Evolutionary conservation across 1,284 basidiomycete genomes (phyloP), one percentile per base, ranked within the genome.

Genomic region (Leccinum fuscescens): DNA sequence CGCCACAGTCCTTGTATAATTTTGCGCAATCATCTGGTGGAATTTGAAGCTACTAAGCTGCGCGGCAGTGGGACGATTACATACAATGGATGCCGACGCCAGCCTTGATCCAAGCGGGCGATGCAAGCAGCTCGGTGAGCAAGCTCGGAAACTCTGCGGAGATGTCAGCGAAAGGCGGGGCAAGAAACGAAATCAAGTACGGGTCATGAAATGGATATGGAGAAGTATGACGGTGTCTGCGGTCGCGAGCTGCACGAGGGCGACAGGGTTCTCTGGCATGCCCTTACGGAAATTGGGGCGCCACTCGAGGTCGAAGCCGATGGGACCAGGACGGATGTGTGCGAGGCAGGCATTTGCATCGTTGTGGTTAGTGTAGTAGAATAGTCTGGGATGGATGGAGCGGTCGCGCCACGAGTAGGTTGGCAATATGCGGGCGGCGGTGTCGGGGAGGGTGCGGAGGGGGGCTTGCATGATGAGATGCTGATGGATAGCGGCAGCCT

Each of bases 241-340:
- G 61, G 78, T 82, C 4, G 88, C 86, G 27, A 92, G 78, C 68
- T 92, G 89, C 3, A 92, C 78, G 15, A 92, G 77, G 3, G 90
- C 84, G 29, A 89, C 85, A 14, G 79, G 85, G 65, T 90, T 88
- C 71, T 85, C 81, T 27, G 72, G 67, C 20, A 73, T 67, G 14
- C 84, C 83, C 65, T 82, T 84, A 50, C 67, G 61, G 65, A 75
- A 84, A 22, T 67, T 82, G 0, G 89, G 89, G 62, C 80, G 82
- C 89, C 89, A 92, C 72, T 92, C 89, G 42, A 89, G 77, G 68
- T 92, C 89, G 62, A 92, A 86, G 39, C 89, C 89, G 55, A 87
- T 67, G n/a, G 75, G 73, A 17, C 77, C 76, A 24, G 51, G 59
- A n/a, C 67, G 64, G n/a, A 71, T 55, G 7, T 55, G 6, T 24